phyloP scores from a whole-genome alignment of 495 filamentous ascomycete species.

The Penicillium herquei region DNA sequence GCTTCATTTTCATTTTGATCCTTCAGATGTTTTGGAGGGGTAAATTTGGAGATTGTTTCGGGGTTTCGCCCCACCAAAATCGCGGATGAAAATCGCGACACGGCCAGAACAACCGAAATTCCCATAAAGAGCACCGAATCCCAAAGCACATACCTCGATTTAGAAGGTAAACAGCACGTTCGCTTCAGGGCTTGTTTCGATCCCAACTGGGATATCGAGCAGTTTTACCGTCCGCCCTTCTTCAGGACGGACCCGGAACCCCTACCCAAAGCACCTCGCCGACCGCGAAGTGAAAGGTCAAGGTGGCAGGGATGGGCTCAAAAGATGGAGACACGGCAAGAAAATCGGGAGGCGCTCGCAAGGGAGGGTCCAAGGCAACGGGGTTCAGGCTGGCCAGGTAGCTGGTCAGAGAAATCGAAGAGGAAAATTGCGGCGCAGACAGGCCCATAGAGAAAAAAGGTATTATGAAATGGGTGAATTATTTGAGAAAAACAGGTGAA shows the following conservation, averaged over 20 bases:
- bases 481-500: background rate
- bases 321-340: conserved; percentile 13
- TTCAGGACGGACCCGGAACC: conserved; percentile 58
- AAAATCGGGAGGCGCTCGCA: conserved; percentile 6
- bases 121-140: background rate
- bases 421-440: conserved; percentile 35
- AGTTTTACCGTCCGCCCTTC: conserved; percentile 57
- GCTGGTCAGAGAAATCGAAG: conserved; percentile 34
- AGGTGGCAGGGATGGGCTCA: conserved; percentile 7
- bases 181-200: conserved; percentile 5
- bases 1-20: conserved; percentile 10
- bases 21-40: conserved; percentile 20
- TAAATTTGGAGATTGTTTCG: conserved; percentile 17
- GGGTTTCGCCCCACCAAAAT: conserved; percentile 18
- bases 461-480: background rate
- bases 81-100: conserved; percentile 1
- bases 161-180: conserved; percentile 7
- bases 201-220: conserved; percentile 16
- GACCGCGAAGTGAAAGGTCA: conserved; percentile 25
- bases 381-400: conserved; percentile 21
- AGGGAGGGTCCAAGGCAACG: conserved; percentile 11
- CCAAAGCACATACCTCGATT: conserved; percentile 16
- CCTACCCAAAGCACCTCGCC: conserved; percentile 51
- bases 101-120: conserved; percentile 6
- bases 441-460: conserved; percentile 35